Evolutionary conservation across 2,329 filamentous ascomycete genomes (phyloP), one percentile per base, ranked within the genome.

Genomic region (Colletotrichum cordylinicola): DNA sequence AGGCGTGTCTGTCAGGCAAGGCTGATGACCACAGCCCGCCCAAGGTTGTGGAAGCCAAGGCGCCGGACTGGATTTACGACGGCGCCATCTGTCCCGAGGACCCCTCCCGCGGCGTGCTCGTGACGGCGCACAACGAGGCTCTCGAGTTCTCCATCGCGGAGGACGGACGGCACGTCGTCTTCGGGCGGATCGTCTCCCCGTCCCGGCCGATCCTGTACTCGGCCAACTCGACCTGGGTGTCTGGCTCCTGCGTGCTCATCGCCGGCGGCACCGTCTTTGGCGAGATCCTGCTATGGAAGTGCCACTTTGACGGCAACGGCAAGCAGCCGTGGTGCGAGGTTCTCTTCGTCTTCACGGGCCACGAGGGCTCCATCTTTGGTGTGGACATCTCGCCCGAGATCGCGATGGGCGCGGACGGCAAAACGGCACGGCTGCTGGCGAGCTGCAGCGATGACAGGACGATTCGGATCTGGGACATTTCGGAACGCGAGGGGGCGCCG

Each of bases 401-500:
- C 24, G 76, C 77, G 8, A 78, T 85, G 27, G 77, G 35, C n/a
- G 61, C 82, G 2, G 82, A 85, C 16, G 86, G 85, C 0, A 82
- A 81, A 8, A 82, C 82, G 24, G 86, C 87, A 31, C 89, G 94
- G 67, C 83, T 98, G n/a, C 88, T 99, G 39, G 94, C 94, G 16
- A 98, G 95, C 80, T 99, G 97, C 82, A 98, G 96, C 81, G 97
- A 99, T 82, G 97, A 99, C 84, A 91, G 97, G 67, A 98, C 96
- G 0, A 92, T 99, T 27, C 90, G 95, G 16, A 85, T 98, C 2
- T 98, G 97, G 96, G 92, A 98, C 81, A 91, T 98, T 9, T 92
- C 93, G 0, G 88, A 92, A 72, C 86, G 87, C 9, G 67, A 75
- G 48, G 73, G 3, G 21, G 71, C 18, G 37, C 65, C 15, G 64